These are phyloP conservation scores for Staphylotrichum tortipilum DNA, from an alignment of 495 filamentous ascomycete genomes.

Conservation along the genomic window DNA sequence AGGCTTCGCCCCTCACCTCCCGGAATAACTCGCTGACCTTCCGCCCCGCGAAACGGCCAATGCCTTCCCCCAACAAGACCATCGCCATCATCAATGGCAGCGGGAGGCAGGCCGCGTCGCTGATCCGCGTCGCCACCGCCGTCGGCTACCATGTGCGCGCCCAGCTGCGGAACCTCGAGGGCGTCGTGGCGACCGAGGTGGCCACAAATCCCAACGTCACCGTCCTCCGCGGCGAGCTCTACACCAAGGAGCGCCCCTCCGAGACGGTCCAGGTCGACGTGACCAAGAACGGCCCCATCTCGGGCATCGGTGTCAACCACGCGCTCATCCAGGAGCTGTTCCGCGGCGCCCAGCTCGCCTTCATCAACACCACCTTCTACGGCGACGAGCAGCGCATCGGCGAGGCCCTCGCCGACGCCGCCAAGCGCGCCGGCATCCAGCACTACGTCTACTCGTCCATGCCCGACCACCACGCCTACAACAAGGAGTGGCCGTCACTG, in stretches of 20 bases:
- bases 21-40: slow-evolving; percentile 41
- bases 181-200: slow-evolving; percentile 77
- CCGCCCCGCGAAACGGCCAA: slow-evolving; percentile 44
- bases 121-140: slow-evolving; percentile 85
- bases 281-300: slow-evolving; percentile 33
- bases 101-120: slow-evolving; percentile 85
- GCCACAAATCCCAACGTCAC: slow-evolving; percentile 72
- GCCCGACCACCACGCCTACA: slow-evolving; percentile 82
- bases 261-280: slow-evolving; percentile 35
- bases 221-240: slow-evolving; percentile 72
- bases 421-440: slow-evolving; percentile 71
- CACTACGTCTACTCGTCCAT: slow-evolving; percentile 96
- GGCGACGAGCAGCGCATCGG: slow-evolving; percentile 90
- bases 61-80: slow-evolving; percentile 55
- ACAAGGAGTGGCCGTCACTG: slow-evolving; percentile 60
- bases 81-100: slow-evolving; percentile 90
- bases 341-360: slow-evolving; percentile 73
- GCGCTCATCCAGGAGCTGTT: slow-evolving; percentile 70
- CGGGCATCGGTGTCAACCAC: slow-evolving; percentile 45
- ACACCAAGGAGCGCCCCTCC: slow-evolving; percentile 46
- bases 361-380: slow-evolving; percentile 98
- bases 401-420: slow-evolving; percentile 76
- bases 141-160: slow-evolving; percentile 86
- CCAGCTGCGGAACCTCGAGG: slow-evolving; percentile 74
- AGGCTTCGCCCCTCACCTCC: slow-evolving; percentile 40